Evolutionary conservation across 352 stramenopile species (phyloP).

Genomic region (Aphanomyces cochlioides): DNA sequence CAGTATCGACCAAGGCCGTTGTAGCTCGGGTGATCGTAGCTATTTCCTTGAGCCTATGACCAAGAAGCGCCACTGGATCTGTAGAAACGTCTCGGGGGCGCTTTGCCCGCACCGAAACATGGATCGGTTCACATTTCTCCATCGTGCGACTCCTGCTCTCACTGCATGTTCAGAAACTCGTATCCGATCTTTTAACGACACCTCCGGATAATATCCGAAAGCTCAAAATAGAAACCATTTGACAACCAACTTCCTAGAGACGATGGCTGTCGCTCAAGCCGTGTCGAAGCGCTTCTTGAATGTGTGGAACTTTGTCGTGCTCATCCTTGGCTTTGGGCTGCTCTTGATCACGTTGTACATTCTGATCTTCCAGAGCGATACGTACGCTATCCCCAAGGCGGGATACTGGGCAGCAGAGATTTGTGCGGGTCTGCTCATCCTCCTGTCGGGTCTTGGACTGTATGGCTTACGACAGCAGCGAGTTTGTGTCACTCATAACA

Average conservation of each 20-base stretch:
- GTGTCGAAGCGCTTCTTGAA: constrained; percentile 30
- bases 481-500: constrained; percentile 6
- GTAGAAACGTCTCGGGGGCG: background rate
- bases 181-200: background rate
- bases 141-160: too few species aligned
- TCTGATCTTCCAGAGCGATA: constrained; percentile 24
- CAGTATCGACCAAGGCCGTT: background rate
- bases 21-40: constrained; percentile 10
- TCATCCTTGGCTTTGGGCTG: constrained; percentile 6
- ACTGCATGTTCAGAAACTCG: too few species aligned
- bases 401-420: constrained; percentile 10
- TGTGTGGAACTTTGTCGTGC: constrained; percentile 29
- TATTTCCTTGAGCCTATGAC: background rate
- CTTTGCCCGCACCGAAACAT: too few species aligned
- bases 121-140: too few species aligned
- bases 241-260: too few species aligned
- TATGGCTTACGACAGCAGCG: constrained; percentile 26
- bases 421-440: constrained; percentile 15
- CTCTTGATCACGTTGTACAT: constrained; percentile 28
- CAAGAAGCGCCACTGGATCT: background rate
- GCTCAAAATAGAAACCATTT: background rate
- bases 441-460: constrained; percentile 19
- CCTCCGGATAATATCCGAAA: background rate
- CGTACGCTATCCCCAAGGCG: constrained; percentile 14
- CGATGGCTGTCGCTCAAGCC: background rate